Percentiles rank a stretch among this genome's conserved stretches.
Conservation (phyloP, 2,329 filamentous ascomycete species). For the Albophoma yamanashiensis region DNA sequence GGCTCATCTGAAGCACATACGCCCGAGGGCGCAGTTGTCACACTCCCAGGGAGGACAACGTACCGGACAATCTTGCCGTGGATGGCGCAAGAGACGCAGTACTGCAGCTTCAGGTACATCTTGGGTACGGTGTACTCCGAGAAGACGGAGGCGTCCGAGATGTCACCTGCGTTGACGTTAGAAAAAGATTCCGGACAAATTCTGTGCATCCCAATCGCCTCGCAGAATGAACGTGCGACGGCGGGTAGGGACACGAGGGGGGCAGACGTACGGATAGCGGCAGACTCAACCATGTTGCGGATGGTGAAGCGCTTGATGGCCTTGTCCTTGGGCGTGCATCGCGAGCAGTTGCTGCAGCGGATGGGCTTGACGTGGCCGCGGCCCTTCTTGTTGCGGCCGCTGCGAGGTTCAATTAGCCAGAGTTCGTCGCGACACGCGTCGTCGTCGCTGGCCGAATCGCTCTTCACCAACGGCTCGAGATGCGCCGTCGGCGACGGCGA, state of each 20-base stretch:
- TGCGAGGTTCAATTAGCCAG: constrained; percentile 26
- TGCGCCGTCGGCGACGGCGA: not conserved
- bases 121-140: constrained; percentile 98
- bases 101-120: constrained; percentile 99
- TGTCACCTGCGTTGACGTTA: constrained; percentile 66
- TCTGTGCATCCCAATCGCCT: not conserved
- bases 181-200: not conserved
- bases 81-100: constrained; percentile 99
- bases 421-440: constrained; percentile 6
- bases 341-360: constrained; percentile 62
- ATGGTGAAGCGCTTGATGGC: constrained; percentile 99
- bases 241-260: not conserved
- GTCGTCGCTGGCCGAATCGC: constrained; percentile 7
- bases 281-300: constrained; percentile 99
- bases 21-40: constrained; percentile 43
- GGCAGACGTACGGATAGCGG: constrained; percentile 87
- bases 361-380: constrained; percentile 99
- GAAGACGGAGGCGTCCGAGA: constrained; percentile 99
- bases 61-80: constrained; percentile 99
- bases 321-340: constrained; percentile 98
- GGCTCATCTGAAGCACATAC: constrained; percentile 48
- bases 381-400: constrained; percentile 99
- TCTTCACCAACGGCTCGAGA: not conserved
- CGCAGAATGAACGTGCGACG: not conserved
- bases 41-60: constrained; percentile 49